phyloP scores from a whole-genome alignment of 2,329 filamentous ascomycete genomes.

The Cucurbitaria berberidis region DNA sequence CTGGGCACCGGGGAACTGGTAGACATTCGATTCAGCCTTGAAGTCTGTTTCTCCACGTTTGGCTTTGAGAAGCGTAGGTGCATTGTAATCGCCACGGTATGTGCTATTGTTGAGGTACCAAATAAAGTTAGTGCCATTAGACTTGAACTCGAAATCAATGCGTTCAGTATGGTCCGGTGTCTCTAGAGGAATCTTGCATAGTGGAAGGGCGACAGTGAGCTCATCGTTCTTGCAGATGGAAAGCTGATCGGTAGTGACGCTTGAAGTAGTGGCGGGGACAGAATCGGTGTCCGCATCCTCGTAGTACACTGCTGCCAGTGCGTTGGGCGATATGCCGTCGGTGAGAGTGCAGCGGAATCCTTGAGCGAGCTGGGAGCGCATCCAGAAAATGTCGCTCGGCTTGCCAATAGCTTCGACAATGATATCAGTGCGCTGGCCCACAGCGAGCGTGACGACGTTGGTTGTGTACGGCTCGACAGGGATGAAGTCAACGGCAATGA shows the following conservation, averaged over 20 bases:
- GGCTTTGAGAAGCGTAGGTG: constrained; percentile 23
- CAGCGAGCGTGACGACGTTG: constrained; percentile 47
- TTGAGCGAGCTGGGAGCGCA: constrained; percentile 41
- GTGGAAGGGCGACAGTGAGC: constrained; percentile 13
- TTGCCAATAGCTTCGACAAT: constrained; percentile 41
- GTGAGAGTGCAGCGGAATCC: constrained; percentile 22
- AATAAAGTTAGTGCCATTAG: constrained; percentile 34
- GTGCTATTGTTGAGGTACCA: constrained; percentile 33
- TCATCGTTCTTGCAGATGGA: constrained; percentile 26
- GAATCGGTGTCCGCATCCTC: constrained; percentile 59
- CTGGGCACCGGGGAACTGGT: constrained; percentile 49
- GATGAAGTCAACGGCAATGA: constrained; percentile 52
- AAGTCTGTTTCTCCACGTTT: constrained; percentile 25
- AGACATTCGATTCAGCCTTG: constrained; percentile 44
- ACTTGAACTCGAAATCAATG: constrained; percentile 28
- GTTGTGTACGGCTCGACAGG: constrained; percentile 50
- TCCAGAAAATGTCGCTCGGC: constrained; percentile 43
- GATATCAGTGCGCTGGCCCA: constrained; percentile 49
- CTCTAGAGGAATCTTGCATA: constrained; percentile 31
- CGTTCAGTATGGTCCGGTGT: constrained; percentile 25
- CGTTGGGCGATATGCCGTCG: constrained; percentile 25
- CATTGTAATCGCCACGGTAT: constrained; percentile 36
- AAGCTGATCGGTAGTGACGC: constrained; percentile 25
- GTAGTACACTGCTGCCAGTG: constrained; percentile 68
- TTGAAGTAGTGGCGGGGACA: constrained; percentile 54